phyloP scores from a whole-genome alignment of 2,329 filamentous ascomycete genomes.

The Fusarium stilboides region DNA sequence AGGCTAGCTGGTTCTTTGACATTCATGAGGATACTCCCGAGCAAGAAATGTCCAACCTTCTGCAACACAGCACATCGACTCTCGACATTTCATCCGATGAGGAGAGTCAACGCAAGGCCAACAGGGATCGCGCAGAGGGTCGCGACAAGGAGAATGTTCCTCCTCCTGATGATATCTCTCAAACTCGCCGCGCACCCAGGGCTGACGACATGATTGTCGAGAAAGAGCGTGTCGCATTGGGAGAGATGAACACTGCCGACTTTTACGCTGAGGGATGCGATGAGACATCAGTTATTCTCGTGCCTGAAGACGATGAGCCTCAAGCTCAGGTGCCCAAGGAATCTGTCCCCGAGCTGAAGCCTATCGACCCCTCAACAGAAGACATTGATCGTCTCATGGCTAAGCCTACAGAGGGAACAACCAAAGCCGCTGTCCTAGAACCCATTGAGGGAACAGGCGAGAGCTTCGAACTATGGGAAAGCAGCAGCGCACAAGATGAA shows the following conservation, averaged over 20 bases:
- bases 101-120: conserved; percentile 72
- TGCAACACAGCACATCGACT: conserved; percentile 89
- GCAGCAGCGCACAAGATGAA: conserved; percentile 74
- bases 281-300: conserved; percentile 71
- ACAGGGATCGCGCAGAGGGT: conserved; percentile 68
- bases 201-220: conserved; percentile 73
- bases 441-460: conserved; percentile 73
- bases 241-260: conserved; percentile 76
- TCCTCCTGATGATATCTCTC: conserved; percentile 75
- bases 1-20: conserved; percentile 88
- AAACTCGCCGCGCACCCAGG: conserved; percentile 60
- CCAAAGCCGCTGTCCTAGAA: conserved; percentile 64
- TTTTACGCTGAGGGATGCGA: conserved; percentile 79
- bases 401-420: conserved; percentile 55
- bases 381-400: conserved; percentile 58
- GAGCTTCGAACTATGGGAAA: conserved; percentile 80
- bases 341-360: conserved; percentile 38
- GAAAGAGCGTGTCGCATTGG: conserved; percentile 75
- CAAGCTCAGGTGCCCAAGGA: conserved; percentile 28
- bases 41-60: conserved; percentile 91
- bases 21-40: conserved; percentile 94
- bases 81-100: conserved; percentile 94
- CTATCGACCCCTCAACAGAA: conserved; percentile 43
- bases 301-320: conserved; percentile 70
- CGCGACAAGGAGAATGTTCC: conserved; percentile 95